These are phyloP conservation scores for Beauveria sp. DNA, from an alignment of 2,329 filamentous ascomycete species.

Conservation along the genomic window DNA sequence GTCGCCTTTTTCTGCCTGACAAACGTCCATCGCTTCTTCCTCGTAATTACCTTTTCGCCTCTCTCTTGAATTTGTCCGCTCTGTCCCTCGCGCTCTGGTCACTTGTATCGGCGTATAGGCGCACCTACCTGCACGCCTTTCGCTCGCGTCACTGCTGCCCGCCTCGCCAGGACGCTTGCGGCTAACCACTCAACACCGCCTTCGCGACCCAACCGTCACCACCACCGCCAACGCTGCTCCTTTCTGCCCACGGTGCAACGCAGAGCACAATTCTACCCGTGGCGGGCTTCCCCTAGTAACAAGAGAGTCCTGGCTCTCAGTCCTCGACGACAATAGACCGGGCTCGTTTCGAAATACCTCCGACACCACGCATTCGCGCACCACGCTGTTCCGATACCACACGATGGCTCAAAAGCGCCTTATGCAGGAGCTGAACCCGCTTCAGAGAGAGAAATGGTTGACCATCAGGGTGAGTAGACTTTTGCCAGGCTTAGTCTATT, in stretches of 20 bases:
- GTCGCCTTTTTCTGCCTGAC: conserved; percentile 8
- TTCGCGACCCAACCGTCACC: not conserved
- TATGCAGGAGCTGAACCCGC: conserved; percentile 77
- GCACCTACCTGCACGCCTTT: not conserved
- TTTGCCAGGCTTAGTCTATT: not conserved
- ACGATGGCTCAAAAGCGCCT: conserved; percentile 61
- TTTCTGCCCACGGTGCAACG: not conserved
- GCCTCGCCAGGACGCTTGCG: not conserved
- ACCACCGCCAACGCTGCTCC: not conserved
- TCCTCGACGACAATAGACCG: not conserved
- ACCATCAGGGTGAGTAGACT: conserved; percentile 65
- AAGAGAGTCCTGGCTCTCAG: not conserved
- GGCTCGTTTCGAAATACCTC: not conserved
- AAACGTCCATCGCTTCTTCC: not conserved
- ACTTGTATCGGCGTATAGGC: not conserved
- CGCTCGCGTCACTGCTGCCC: not conserved
- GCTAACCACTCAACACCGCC: conserved; percentile 1
- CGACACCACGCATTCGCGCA: not conserved
- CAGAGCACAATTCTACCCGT: not conserved
- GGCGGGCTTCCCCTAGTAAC: not conserved
- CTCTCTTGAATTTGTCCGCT: not conserved
- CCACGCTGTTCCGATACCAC: conserved; percentile 1
- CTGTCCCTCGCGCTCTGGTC: not conserved
- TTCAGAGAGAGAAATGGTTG: conserved; percentile 89
- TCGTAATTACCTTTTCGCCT: not conserved